A percentile compares a stretch with the other conserved stretches of the same genome.
Conservation (phyloP, 2,329 filamentous ascomycete species). For the Penicillium sp. region DNA sequence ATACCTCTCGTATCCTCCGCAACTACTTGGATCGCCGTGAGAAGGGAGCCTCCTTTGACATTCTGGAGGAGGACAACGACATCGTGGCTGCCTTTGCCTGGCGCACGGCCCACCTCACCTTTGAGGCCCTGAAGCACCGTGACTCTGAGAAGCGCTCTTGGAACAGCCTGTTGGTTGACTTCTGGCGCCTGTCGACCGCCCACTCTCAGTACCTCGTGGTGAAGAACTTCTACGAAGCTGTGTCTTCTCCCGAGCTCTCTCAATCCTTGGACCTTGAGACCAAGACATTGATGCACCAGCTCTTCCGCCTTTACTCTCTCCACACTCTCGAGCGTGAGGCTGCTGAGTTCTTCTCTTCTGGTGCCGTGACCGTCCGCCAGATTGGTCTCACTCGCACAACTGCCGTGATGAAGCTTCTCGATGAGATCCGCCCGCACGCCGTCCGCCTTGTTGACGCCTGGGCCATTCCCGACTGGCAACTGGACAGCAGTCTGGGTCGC, state of each 20-base stretch:
- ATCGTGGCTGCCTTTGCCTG: slow-evolving; percentile 69
- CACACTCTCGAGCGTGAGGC: slow-evolving; percentile 64
- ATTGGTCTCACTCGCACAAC: slow-evolving; percentile 63
- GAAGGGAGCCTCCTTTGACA: slow-evolving; percentile 66
- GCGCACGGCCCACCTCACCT: slow-evolving; percentile 67
- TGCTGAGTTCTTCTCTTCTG: slow-evolving; percentile 65
- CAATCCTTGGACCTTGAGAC: slow-evolving; percentile 54
- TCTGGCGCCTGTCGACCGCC: slow-evolving; percentile 68
- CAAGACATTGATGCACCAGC: slow-evolving; percentile 54
- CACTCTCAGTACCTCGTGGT: slow-evolving; percentile 73
- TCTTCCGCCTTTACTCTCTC: slow-evolving; percentile 61
- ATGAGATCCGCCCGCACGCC: slow-evolving; percentile 67
- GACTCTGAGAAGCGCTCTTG: slow-evolving; percentile 70
- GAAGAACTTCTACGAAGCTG: slow-evolving; percentile 69
- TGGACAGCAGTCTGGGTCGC: slow-evolving; percentile 64
- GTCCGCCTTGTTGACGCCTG: slow-evolving; percentile 66
- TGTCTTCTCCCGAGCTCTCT: slow-evolving; percentile 52
- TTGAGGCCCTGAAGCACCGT: slow-evolving; percentile 67
- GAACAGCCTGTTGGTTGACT: slow-evolving; percentile 72
- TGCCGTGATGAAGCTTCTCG: slow-evolving; percentile 62
- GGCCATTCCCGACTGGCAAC: slow-evolving; percentile 72
- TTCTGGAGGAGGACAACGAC: slow-evolving; percentile 64
- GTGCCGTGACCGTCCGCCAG: slow-evolving; percentile 64
- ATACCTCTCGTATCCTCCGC: slow-evolving; percentile 61
- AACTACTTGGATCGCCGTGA: slow-evolving; percentile 61